Evolutionary conservation across 495 filamentous ascomycete species (phyloP).

Genomic region (Hypoxylon fuscum): DNA sequence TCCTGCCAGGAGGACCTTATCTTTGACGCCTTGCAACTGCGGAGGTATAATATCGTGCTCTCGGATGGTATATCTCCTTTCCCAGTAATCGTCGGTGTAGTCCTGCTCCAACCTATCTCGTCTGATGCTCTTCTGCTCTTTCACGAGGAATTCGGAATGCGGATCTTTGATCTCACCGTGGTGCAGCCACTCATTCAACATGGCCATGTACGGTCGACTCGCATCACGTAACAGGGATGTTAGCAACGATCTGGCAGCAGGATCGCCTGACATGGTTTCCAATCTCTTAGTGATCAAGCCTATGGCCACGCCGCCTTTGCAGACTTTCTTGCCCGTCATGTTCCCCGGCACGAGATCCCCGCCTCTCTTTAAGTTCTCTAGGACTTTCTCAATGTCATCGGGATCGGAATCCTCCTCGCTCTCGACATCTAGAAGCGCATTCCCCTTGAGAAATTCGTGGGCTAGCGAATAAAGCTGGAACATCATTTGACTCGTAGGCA

Average conservation of each 20-base stretch:
- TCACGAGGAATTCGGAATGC: constrained; percentile 92
- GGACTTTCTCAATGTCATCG: constrained; percentile 71
- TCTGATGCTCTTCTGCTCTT: constrained; percentile 94
- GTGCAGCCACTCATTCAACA: constrained; percentile 99
- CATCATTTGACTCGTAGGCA: constrained; percentile 89
- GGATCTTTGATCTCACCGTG: constrained; percentile 95
- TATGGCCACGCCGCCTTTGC: constrained; percentile 91
- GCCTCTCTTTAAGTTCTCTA: constrained; percentile 90
- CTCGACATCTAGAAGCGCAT: constrained; percentile 87
- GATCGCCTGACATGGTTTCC: constrained; percentile 90
- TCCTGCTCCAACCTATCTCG: constrained; percentile 91
- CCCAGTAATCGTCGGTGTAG: constrained; percentile 99
- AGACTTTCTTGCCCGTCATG: constrained; percentile 87
- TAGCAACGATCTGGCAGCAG: constrained; percentile 80
- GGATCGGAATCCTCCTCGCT: constrained; percentile 84
- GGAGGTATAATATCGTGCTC: constrained; percentile 91
- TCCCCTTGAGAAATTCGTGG: constrained; percentile 85
- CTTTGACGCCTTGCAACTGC: constrained; percentile 89
- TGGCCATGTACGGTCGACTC: constrained; percentile 93
- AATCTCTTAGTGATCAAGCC: constrained; percentile 84
- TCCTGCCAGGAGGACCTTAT: constrained; percentile 92
- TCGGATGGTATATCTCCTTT: constrained; percentile 93
- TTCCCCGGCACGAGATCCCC: constrained; percentile 79
- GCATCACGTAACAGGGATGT: constrained; percentile 85
- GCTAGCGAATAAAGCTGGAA: constrained; percentile 86